Evolutionary conservation across 257 asterid species (phyloP), one percentile per base, ranked within the genome.

Genomic region (Solanum bulbocastanum): DNA sequence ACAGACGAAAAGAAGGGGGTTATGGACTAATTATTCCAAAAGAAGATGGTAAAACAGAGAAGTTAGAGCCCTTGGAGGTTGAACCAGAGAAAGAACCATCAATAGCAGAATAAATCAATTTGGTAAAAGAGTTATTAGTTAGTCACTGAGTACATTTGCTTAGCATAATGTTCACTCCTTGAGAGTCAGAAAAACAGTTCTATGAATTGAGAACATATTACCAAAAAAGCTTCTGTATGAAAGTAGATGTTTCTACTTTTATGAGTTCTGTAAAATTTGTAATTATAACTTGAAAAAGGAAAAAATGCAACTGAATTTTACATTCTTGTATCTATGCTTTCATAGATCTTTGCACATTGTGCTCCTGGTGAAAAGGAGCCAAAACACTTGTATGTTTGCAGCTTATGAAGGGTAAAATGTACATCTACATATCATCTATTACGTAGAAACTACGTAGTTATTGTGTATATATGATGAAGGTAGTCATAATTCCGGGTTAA

Each of bases 21-120:
- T 96, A 96, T 82, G 98, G 99, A 27, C 86, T 95, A 39, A 95
- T 96, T 46, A 93, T 95, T 87, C 99, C 98, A 37, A 94, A 92
- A 79, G 91, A 89, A 66, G 89, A 93, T 35, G 98, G 94, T 4
- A 87, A 95, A 86, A 56, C 94, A 7, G 93, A 95, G 89, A 89
- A 91, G 58, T 74, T 89, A 88, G 95, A 94, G 90, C 90, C 94
- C 3, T 46, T 91, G 84, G 92, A 79, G 68, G 89, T 91, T 62
- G 94, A 93, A 69, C 84, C 92, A 44, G 87, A 92, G 72, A 83
- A 56, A 78, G 85, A 89, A 87, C 81, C 88, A 2, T 86, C 90
- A n/a, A 39, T 86, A 66, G 89, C 87, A 25, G 91, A 89, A 49
- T 88, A 86, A 89, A 87, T 40, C 46, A 58, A 58, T 60, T 37